phyloP scores from a whole-genome alignment of 768 basidiomycete genomes.

The Russula ochroleuca region DNA sequence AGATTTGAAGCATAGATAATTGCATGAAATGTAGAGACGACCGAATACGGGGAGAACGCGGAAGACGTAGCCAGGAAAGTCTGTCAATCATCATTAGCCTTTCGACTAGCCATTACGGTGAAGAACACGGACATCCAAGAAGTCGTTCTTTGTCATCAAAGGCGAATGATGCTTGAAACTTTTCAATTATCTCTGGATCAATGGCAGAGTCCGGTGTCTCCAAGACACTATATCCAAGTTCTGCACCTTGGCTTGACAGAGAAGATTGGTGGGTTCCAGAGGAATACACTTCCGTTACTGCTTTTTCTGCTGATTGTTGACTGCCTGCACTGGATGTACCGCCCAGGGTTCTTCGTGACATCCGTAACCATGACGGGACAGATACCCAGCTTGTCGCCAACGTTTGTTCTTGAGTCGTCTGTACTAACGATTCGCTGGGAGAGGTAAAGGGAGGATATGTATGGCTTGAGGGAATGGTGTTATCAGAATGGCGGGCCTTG shows the following conservation, averaged over 20 bases:
- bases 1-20: slow-evolving; percentile 93
- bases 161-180: slow-evolving; percentile 79
- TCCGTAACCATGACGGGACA: slow-evolving; percentile 26
- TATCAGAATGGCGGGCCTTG: slow-evolving; percentile 6
- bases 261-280: slow-evolving; percentile 33
- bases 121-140: slow-evolving; percentile 69
- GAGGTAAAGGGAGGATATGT: slow-evolving; percentile 26
- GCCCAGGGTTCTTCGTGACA: slow-evolving; percentile 20
- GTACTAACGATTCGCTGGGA: slow-evolving; percentile 4
- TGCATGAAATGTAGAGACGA: slow-evolving; percentile 84
- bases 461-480: slow-evolving; percentile 8
- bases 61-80: slow-evolving; percentile 87
- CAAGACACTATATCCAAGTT: slow-evolving; percentile 60
- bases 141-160: slow-evolving; percentile 84
- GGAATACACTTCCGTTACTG: slow-evolving; percentile 34
- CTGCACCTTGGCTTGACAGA: slow-evolving; percentile 32
- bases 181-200: slow-evolving; percentile 62
- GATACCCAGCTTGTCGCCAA: slow-evolving; percentile 27
- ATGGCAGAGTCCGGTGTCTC: slow-evolving; percentile 63
- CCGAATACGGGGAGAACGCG: slow-evolving; percentile 87
- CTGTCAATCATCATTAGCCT: slow-evolving; percentile 40
- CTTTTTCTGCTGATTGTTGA: slow-evolving; percentile 15
- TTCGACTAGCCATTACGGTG: not conserved
- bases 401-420: slow-evolving; percentile 17
- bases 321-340: not conserved